phyloP scores from a whole-genome alignment of 1,284 basidiomycete species.

The Rhizopogon parksii region DNA sequence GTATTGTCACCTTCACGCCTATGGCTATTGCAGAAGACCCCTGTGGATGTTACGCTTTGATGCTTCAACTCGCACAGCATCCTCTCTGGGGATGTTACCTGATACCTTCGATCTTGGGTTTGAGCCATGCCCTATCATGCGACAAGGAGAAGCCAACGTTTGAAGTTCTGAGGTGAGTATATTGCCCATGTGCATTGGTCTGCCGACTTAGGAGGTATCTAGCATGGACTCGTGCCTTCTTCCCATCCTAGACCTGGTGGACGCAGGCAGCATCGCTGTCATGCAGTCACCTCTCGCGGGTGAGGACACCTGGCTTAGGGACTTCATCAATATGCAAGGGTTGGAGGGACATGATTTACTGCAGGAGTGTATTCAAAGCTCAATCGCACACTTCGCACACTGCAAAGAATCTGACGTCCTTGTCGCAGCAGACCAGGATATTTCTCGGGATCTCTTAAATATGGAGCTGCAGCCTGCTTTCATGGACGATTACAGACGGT shows the following conservation, averaged over 20 bases:
- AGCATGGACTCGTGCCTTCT: slow-evolving; percentile 16
- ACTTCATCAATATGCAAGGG: neutral
- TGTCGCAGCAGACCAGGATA: slow-evolving; percentile 8
- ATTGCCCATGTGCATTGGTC: neutral
- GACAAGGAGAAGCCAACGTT: slow-evolving; percentile 23
- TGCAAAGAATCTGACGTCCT: neutral
- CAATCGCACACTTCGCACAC: slow-evolving; percentile 4
- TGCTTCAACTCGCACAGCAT: slow-evolving; percentile 47
- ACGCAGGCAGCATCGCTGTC: slow-evolving; percentile 18
- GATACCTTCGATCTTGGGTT: slow-evolving; percentile 50
- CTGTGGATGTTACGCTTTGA: slow-evolving; percentile 35
- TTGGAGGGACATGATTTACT: slow-evolving; percentile 12
- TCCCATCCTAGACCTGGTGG: slow-evolving; percentile 20
- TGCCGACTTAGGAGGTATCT: neutral
- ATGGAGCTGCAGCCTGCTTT: slow-evolving; percentile 43
- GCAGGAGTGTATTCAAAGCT: slow-evolving; percentile 10
- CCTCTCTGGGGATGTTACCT: slow-evolving; percentile 62
- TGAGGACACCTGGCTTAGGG: slow-evolving; percentile 14
- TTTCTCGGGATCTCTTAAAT: slow-evolving; percentile 23
- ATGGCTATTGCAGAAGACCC: slow-evolving; percentile 48
- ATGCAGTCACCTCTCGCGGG: slow-evolving; percentile 15
- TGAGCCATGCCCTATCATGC: slow-evolving; percentile 27
- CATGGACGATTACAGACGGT: slow-evolving; percentile 54
- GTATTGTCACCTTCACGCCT: slow-evolving; percentile 60
- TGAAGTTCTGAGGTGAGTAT: slow-evolving; percentile 17